A percentile compares a stretch with the other conserved stretches of the same genome.
Conservation (phyloP, 2,329 filamentous ascomycete genomes). For the Xylaria sp. region DNA sequence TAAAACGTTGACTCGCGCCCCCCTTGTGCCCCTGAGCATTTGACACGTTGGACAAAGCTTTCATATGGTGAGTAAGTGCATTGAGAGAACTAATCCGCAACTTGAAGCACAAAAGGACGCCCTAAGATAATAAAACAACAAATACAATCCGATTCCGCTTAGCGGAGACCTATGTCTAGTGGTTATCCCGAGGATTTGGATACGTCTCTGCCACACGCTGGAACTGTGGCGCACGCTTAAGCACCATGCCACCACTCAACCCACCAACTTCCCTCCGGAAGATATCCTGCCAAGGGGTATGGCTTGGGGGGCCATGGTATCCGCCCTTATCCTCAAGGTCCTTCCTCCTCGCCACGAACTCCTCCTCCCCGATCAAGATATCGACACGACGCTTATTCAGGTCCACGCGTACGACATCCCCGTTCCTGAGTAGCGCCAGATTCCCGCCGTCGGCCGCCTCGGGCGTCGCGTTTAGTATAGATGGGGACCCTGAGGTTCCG, state of each 20-base stretch:
- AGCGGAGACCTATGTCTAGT: conserved; percentile 35
- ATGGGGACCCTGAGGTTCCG: conserved; percentile 60
- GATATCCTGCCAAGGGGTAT: conserved; percentile 58
- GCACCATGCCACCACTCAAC: conserved; percentile 53
- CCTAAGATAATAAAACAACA: background rate
- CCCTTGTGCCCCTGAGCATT: background rate
- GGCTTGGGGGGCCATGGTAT: conserved; percentile 47
- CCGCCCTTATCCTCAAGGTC: conserved; percentile 47
- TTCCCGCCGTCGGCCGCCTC: conserved; percentile 61
- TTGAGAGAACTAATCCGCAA: no score
- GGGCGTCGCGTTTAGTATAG: conserved; percentile 61
- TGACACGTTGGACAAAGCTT: background rate
- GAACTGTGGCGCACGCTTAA: conserved; percentile 52
- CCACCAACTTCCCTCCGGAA: conserved; percentile 53
- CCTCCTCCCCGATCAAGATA: conserved; percentile 50
- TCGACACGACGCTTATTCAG: conserved; percentile 55
- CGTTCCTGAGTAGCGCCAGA: conserved; percentile 55
- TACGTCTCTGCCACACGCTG: conserved; percentile 52
- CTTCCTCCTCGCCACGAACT: conserved; percentile 47
- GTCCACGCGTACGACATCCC: conserved; percentile 57
- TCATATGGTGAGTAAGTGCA: no score
- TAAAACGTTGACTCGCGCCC: background rate
- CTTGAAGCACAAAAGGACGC: background rate
- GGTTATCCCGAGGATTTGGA: conserved; percentile 51
- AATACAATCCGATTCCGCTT: background rate